phyloP scores from a whole-genome alignment of 1,284 basidiomycete genomes.

The Mycena citricolor region DNA sequence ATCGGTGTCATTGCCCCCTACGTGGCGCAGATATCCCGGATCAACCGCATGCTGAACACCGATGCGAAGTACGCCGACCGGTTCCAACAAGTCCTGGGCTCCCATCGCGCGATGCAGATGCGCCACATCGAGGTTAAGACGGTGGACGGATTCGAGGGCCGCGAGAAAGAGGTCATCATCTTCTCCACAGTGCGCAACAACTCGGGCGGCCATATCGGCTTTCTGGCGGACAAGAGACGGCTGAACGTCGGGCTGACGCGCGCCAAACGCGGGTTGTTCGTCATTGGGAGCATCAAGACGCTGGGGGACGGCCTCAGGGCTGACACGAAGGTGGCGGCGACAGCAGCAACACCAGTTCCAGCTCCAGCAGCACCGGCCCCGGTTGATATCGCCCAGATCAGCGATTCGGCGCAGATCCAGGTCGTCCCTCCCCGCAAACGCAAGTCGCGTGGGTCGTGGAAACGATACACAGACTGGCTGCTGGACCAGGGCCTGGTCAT shows the following conservation, averaged over 20 bases:
- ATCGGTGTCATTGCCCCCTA: constrained; percentile 92
- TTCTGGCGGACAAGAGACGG: constrained; percentile 84
- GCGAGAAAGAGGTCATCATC: constrained; percentile 89
- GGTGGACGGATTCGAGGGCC: constrained; percentile 91
- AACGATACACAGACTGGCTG: constrained; percentile 57
- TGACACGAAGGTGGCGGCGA: constrained; percentile 1
- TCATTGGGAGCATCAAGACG: constrained; percentile 77
- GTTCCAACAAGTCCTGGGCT: constrained; percentile 60
- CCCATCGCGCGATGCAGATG: constrained; percentile 63
- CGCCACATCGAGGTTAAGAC: constrained; percentile 78
- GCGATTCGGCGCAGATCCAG: too few species aligned
- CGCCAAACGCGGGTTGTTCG: constrained; percentile 80
- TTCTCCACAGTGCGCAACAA: constrained; percentile 91
- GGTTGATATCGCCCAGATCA: too few species aligned
- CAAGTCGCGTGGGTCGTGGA: constrained; percentile 59
- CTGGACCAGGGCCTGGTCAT: constrained; percentile 51
- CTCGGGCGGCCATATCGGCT: constrained; percentile 72
- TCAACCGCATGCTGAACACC: constrained; percentile 61
- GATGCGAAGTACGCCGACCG: constrained; percentile 50
- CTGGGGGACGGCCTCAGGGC: constrained; percentile 45
- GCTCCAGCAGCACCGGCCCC: too few species aligned
- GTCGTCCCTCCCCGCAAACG: too few species aligned
- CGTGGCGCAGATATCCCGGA: constrained; percentile 72
- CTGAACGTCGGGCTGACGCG: constrained; percentile 89
- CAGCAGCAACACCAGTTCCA: too few species aligned